Evolutionary conservation across 2,329 filamentous ascomycete genomes (phyloP).

Genomic region (Xylaria sp.): DNA sequence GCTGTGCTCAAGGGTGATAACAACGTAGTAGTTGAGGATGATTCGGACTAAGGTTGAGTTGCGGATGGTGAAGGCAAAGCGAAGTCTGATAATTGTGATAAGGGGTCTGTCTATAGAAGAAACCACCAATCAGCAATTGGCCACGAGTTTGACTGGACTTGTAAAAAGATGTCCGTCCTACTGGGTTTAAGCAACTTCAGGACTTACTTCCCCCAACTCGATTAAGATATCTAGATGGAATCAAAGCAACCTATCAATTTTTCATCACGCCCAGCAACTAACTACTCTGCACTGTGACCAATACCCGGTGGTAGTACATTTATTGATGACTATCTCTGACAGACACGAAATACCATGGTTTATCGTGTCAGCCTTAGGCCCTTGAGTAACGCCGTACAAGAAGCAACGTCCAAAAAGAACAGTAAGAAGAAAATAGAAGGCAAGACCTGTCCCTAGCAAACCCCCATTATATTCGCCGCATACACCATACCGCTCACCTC

Average conservation of each 20-base stretch:
- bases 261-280: background rate
- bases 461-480: constrained; percentile 22
- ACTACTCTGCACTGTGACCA: background rate
- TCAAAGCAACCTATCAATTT: background rate
- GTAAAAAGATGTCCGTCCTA: background rate
- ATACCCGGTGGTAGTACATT: constrained; percentile 21
- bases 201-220: background rate
- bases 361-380: constrained; percentile 4
- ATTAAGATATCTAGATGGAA: background rate
- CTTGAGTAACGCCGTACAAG: constrained; percentile 18
- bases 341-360: constrained; percentile 4
- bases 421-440: constrained; percentile 9
- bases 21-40: background rate
- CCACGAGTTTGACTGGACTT: background rate
- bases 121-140: background rate
- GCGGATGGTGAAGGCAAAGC: background rate
- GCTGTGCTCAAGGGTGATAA: constrained; percentile 17
- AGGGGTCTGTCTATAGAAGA: too few species aligned
- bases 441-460: constrained; percentile 6
- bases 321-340: constrained; percentile 16
- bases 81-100: background rate
- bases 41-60: background rate
- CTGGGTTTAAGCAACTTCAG: background rate
- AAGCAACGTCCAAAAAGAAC: constrained; percentile 3
- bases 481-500: constrained; percentile 11